These are phyloP conservation scores for Wickerhamomyces kurtzmanii DNA, from an alignment of 805 yeast genomes.

Conservation along the genomic window DNA sequence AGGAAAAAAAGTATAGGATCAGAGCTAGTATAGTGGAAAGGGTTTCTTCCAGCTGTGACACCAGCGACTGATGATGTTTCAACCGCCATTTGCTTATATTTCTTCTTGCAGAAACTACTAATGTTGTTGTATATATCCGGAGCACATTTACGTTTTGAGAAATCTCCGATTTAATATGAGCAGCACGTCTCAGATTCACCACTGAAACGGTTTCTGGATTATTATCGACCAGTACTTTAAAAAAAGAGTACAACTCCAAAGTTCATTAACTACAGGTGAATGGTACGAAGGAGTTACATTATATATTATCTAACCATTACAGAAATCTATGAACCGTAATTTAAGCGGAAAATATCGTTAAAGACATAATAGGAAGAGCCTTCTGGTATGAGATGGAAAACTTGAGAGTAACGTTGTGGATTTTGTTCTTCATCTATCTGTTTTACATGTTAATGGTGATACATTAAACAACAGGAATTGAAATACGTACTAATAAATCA, in stretches of 20 bases:
- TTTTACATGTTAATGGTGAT: too few species aligned
- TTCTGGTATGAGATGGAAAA: constrained; percentile 93
- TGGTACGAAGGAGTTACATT: too few species aligned
- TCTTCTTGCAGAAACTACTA: too few species aligned
- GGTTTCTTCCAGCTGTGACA: constrained; percentile 63
- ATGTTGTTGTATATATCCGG: too few species aligned
- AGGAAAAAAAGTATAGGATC: constrained; percentile 62
- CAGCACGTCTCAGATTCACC: constrained; percentile 6
- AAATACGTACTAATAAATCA: constrained; percentile 70
- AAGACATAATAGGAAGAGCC: constrained; percentile 85
- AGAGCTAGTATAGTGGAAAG: constrained; percentile 45
- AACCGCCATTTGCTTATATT: constrained; percentile 27
- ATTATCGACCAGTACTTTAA: too few species aligned
- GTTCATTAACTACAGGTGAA: too few species aligned
- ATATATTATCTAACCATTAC: not conserved
- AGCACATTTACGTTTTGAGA: too few species aligned
- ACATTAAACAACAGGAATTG: too few species aligned
- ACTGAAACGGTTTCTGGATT: constrained; percentile 6
- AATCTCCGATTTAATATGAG: too few species aligned
- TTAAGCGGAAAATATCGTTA: constrained; percentile 94
- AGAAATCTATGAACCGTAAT: constrained; percentile 47
- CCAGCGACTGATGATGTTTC: constrained; percentile 43
- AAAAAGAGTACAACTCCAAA: too few species aligned
- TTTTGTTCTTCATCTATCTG: constrained; percentile 94
- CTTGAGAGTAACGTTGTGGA: constrained; percentile 95